Base-by-base conservation (phyloP, 176 grass and related monocot species). In the Ensete glaucum region DNA sequence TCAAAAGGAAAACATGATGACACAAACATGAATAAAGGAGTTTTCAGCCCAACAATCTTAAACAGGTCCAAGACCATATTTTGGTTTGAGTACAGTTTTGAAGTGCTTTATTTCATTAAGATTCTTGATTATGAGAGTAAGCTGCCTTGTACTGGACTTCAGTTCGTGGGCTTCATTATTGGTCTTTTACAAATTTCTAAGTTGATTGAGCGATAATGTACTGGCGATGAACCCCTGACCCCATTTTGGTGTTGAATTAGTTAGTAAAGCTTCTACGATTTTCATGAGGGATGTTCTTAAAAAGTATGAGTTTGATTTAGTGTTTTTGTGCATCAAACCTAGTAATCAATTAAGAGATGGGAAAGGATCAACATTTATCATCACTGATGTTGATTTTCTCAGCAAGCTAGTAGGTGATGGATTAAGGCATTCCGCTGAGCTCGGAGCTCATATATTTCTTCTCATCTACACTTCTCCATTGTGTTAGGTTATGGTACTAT, bases 141-240 rank as follows among this genome's bases (percentile, higher is more conserved):
- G 27, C 2, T 29, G n/a, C 55, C 8, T 67, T n/a, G 13, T 63
- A 80, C 52, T 50, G 22, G 54, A 51, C 52, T 82, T 72, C 81
- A 99, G 95, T 99, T 91, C 64, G 87, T 94, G 95, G 86, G 90
- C 11, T 25, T 94, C 53, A 91, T 76, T 64, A 85, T 99, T 69
- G 64, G 62, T 19, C 85, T 92, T 74, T 80, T 84, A 22, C 9
- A 83, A 15, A 66, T 67, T 14, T 81, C 93, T 51, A 88, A 85
- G 25, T 82, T 88, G 0, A 54, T 81, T 2, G 2, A 24, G 6
- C 68, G 74, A 29, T 73, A 26, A 4, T 63, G 75, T 62, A 80
- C 80, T 0, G 69, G 63, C 1, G 15, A 27, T 55, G 1, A 25
- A 53, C 48, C 54, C 48, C 6, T 14, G 78, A 82, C n/a, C 8